Evolutionary conservation across 2,329 filamentous ascomycete species (phyloP), one percentile per base, ranked within the genome.

Genomic region (Neofusicoccum umdonicola): DNA sequence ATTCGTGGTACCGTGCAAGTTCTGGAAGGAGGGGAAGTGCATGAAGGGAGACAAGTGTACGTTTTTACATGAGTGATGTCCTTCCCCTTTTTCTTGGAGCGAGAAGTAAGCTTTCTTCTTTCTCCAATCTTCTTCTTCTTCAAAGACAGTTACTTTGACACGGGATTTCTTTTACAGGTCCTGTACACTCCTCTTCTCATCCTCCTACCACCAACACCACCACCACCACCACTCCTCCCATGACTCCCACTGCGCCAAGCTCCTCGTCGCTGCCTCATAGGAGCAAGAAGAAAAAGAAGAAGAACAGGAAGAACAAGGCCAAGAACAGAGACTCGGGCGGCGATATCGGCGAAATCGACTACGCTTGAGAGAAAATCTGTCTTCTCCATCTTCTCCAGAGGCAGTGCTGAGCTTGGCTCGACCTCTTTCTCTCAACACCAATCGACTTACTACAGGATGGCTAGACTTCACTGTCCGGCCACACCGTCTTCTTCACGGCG

Each of bases 11-110:
- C 83, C 88, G 4, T 92, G 90, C 74, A 84, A 84, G 19, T 92
- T 91, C 74, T 92, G 83, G 81, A 83, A 85, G 65, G 85, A 90
- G 72, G 89, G 89, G 13, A 88, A 88, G 72, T 92, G 90, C 77
- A 86, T 85, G 6, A 88, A 91, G 73, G 90, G 90, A 22, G 88
- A 89, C 41, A 87, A 87, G 71, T 92, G 90, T 78, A 91, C 89
- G 2, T 92, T 89, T 75, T 83, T 89, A 64, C 90, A 92, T 72
- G 88, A 90, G 22, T 60, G 54, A 64, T 56, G 61, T 54, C 48
- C 37, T 48, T 47, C 42, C 42, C 56, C 44, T 50, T 62, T 39
- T 50, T 48, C 27, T 31, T 31, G 27, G 27, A 31, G 58, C 58
- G 56, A 60, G 56, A 41, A 47, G 41, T 62, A 51, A 50, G 45